These are phyloP conservation scores for Trichoderma simmonsii DNA, from an alignment of 2,329 filamentous ascomycete genomes.

Conservation along the genomic window DNA sequence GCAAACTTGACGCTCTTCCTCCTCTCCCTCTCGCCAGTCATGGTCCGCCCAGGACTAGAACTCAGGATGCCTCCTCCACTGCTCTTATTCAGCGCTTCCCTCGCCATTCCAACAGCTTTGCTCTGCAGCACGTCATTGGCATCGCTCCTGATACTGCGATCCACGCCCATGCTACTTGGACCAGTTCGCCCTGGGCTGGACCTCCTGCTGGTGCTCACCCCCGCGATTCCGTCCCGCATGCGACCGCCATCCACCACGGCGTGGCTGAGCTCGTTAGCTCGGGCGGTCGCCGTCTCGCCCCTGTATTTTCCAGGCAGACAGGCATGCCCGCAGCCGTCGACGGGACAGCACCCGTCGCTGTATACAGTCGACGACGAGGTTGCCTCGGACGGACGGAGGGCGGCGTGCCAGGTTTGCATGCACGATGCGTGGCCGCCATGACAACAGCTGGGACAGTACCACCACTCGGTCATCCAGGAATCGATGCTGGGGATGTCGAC, in stretches of 20 bases:
- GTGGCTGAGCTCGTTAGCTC: constrained; percentile 52
- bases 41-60: constrained; percentile 46
- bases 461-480: constrained; percentile 49
- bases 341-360: constrained; percentile 58
- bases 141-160: constrained; percentile 41
- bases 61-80: constrained; percentile 40
- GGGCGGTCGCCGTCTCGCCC: constrained; percentile 43
- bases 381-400: constrained; percentile 27
- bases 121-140: constrained; percentile 56
- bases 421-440: constrained; percentile 63
- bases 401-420: constrained; percentile 56
- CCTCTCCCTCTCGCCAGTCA: constrained; percentile 47
- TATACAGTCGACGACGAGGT: constrained; percentile 29
- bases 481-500: constrained; percentile 25
- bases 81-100: constrained; percentile 47
- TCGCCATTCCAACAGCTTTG: constrained; percentile 57
- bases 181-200: constrained; percentile 28
- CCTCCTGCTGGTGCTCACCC: constrained; percentile 27
- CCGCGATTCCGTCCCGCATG: constrained; percentile 26
- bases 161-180: constrained; percentile 11
- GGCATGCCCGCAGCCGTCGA: constrained; percentile 63
- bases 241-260: constrained; percentile 42
- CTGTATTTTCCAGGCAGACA: constrained; percentile 58
- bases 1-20: constrained; percentile 65
- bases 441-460: constrained; percentile 60